Conservation (phyloP, 345 rosid genomes). For the Dovyalis caffra region DNA sequence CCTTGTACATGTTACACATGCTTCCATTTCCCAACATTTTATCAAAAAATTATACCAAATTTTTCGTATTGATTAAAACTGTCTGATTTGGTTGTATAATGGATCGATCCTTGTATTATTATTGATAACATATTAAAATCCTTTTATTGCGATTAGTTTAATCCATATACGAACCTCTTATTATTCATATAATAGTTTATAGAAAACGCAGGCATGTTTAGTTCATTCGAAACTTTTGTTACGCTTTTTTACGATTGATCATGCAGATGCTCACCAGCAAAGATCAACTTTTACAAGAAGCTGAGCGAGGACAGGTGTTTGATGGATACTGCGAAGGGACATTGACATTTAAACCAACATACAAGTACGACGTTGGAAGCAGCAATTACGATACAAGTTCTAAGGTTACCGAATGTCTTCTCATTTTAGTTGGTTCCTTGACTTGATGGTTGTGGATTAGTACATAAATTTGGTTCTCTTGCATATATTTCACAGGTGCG, state of each 20-base stretch:
- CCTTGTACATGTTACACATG: too few relatives aligned
- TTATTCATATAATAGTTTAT: background rate
- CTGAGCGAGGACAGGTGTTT: constrained; percentile 61
- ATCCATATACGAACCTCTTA: too few relatives aligned
- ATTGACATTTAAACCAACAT: constrained; percentile 63
- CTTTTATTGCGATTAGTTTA: too few relatives aligned
- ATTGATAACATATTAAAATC: too few relatives aligned
- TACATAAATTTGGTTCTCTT: background rate
- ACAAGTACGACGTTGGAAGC: constrained; percentile 58
- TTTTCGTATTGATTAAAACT: too few relatives aligned
- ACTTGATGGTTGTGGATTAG: background rate
- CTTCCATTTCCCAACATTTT: too few relatives aligned
- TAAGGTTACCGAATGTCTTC: constrained; percentile 32
- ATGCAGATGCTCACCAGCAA: constrained; percentile 52
- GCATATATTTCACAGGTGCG: constrained; percentile 26
- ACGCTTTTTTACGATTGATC: background rate
- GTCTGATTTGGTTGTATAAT: too few relatives aligned
- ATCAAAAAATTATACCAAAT: too few relatives aligned
- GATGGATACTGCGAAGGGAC: constrained; percentile 60
- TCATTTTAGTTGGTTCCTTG: background rate
- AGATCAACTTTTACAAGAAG: constrained; percentile 73
- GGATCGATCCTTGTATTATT: too few relatives aligned
- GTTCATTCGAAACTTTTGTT: too few relatives aligned
- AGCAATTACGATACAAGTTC: constrained; percentile 61
- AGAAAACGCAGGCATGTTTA: background rate